These are phyloP conservation scores for Amanita exitialis DNA, from an alignment of 768 basidiomycete genomes.

Conservation along the genomic window DNA sequence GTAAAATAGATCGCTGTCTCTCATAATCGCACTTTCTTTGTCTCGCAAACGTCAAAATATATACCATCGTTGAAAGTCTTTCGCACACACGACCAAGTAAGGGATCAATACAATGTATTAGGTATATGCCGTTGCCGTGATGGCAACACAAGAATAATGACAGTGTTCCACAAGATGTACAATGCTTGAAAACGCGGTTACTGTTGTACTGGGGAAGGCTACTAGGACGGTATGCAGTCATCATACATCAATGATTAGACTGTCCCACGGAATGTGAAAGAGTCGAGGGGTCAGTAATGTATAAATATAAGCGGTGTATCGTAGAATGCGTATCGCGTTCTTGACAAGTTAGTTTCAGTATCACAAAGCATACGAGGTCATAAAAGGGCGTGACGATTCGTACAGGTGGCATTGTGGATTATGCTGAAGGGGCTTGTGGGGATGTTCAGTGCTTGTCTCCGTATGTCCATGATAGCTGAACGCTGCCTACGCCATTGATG, in stretches of 20 bases:
- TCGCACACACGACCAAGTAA: too few relatives aligned
- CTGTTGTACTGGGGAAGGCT: not conserved
- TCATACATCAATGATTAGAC: conserved; percentile 2
- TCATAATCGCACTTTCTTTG: too few relatives aligned
- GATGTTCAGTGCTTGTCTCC: conserved; percentile 33
- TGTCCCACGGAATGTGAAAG: not conserved
- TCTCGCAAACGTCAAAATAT: too few relatives aligned
- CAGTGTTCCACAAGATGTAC: conserved; percentile 2
- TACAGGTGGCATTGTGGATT: not conserved
- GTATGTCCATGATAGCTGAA: conserved; percentile 64
- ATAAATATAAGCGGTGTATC: conserved; percentile 2
- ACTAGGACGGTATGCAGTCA: not conserved
- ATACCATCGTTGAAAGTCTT: not conserved
- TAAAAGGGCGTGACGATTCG: conserved; percentile 2
- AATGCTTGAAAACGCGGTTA: not conserved
- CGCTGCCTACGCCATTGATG: conserved; percentile 70
- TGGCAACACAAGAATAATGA: conserved; percentile 5
- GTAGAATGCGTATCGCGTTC: not conserved
- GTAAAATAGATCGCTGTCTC: too few relatives aligned
- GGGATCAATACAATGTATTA: conserved; percentile 1
- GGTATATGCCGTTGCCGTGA: not conserved
- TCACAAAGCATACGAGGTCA: not conserved
- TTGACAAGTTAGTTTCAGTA: not conserved
- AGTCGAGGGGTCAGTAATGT: conserved; percentile 2
- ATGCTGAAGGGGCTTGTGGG: not conserved